These are phyloP conservation scores for Carallia pectinifolia DNA, from an alignment of 345 rosid species.

Conservation along the genomic window DNA sequence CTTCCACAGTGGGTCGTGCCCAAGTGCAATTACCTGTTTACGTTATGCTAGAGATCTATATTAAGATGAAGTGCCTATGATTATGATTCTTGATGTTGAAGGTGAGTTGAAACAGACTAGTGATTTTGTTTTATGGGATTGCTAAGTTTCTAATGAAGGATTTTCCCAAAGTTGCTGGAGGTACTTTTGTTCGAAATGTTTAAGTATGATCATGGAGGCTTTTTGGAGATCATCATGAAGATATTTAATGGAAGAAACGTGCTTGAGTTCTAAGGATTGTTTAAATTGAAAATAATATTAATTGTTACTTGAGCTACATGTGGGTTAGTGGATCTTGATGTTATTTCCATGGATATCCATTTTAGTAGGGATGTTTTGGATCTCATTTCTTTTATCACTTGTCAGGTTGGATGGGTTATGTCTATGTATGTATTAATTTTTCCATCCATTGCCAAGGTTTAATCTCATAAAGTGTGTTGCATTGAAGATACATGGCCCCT, in stretches of 20 bases:
- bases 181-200: constrained; percentile 15
- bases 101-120: constrained; percentile 24
- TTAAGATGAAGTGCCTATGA: constrained; percentile 14
- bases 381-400: not conserved
- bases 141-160: constrained; percentile 12
- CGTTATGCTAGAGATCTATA: constrained; percentile 5
- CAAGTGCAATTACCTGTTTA: constrained; percentile 12
- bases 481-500: constrained; percentile 3
- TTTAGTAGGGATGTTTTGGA: not conserved
- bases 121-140: constrained; percentile 27
- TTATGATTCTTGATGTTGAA: constrained; percentile 21
- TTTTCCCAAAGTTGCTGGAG: constrained; percentile 12
- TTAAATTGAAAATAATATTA: constrained; percentile 5
- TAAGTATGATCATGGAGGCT: constrained; percentile 17
- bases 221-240: constrained; percentile 22
- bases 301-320: constrained; percentile 8
- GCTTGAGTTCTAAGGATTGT: not conserved
- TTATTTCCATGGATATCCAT: not conserved
- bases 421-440: constrained; percentile 2
- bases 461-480: constrained; percentile 1
- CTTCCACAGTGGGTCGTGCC: constrained; percentile 13
- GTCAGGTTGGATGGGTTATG: not conserved
- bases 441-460: not conserved
- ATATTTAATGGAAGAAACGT: constrained; percentile 8
- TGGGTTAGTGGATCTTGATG: constrained; percentile 9